Evolutionary conservation across 1,139 yeast genomes (phyloP), one percentile per base, ranked within the genome.

Genomic region (Geotrichum carabidarum): DNA sequence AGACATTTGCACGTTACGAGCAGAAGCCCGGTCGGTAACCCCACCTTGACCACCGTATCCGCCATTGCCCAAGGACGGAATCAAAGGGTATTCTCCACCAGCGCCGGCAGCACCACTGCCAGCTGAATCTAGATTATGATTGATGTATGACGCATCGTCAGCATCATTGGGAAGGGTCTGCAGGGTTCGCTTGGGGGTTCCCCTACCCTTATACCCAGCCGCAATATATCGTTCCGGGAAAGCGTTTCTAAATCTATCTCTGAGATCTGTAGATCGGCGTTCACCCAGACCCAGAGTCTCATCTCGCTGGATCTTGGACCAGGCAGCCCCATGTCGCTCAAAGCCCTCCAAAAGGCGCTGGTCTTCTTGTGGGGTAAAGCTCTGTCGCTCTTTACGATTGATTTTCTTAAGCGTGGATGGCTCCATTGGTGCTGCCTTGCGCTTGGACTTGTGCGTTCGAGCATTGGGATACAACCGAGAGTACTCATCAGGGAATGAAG

Each of bases 241-340:
- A 8, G 78, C 77, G 59, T 73, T 74, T 44, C 78, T 64, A 65
- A 74, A 74, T 35, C 77, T 63, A 59, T 74, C 78, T n/a, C 78
- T 67, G 41, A 74, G 64, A 55, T 74, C 78, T 1, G 77, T 74
- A 32, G 74, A 68, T 38, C 78, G 71, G 42, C 78, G 67, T 50
- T 69, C 72, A 44, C 63, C 62, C 37, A 74, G 65, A 12, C 69
- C 67, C 46, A 74, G 63, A 17, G 64, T 60, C 44, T 69, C 68
- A 58, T 74, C 78, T 14, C 74, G 68, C 60, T 74, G 77, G 38
- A 93, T 93, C 66, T 84, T 85, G 59, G 89, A 86, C 99, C 99
- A 93, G 36, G 86, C 81, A 0, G 96, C 79, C 0, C 98, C 98
- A 67, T 80, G 82, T 62, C 77, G 78, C 54, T 79, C 73, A 68